Evolutionary conservation across 805 yeast genomes (phyloP), one percentile per base, ranked within the genome.

Genomic region (Jamesozyma lodderae): DNA sequence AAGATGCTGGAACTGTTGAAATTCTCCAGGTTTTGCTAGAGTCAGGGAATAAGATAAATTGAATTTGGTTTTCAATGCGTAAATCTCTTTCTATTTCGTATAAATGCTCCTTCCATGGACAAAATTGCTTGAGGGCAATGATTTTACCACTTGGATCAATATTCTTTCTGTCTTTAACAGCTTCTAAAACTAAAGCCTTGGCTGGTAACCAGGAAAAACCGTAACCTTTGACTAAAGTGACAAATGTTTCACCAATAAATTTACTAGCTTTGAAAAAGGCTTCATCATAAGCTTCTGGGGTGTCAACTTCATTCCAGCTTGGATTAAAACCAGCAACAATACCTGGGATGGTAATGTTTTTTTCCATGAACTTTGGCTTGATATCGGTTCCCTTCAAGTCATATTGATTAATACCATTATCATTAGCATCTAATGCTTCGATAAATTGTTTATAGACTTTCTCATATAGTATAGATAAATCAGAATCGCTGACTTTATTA

Each of bases 71-170:
- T 46, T 66, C 68, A 17, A 73, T 69, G 19, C 65, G 63, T 47
- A 72, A 63, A 41, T 72, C 79, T 47, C 67, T 71, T 61, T 92
- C 96, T 41, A 84, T 67, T 15, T 68, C 66, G 58, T 76, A 85
- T 35, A 90, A 67, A 59, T 92, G 97, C 56, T 86, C 96, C 60
- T 87, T 88, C 98, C 98, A 92, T 33, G 95, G 95, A 37, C 85
- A 82, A 57, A 81, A 85, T 44, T 73, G 72, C n/a, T 73, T 77
- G 44, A 92, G 69, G 4, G 83, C 70, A 9, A 92, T 51, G 31
- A 90, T 78, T 45, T 79, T 75, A 29, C 96, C 96, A 18, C 81
- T 70, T 23, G 49, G 41, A 52, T 86, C 85, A 37, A 74, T 73
- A 19, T 75, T 62, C 36, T 63, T 63, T 53, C 96, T 73, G 6